Conservation (phyloP, 768 basidiomycete species). For the Psilocybe subaeruginosa region DNA sequence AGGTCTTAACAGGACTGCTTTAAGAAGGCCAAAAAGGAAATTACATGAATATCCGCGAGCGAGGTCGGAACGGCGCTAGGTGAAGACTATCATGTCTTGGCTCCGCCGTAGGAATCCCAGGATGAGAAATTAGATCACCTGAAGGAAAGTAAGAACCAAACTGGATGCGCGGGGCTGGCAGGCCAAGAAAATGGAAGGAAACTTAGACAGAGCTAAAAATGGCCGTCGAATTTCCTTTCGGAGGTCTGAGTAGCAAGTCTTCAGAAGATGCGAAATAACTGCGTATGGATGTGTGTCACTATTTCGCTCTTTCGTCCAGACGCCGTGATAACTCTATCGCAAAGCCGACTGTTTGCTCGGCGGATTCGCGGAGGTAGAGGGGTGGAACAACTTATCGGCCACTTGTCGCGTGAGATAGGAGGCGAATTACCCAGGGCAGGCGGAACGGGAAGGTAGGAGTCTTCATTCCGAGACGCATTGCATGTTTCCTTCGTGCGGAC, state of each 20-base stretch:
- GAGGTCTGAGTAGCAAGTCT: background rate
- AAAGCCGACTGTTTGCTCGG: background rate
- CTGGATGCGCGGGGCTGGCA: background rate
- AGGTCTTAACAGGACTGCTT: background rate
- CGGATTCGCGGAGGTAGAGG: conserved; percentile 7
- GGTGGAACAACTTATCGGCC: background rate
- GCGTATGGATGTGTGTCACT: conserved; percentile 4
- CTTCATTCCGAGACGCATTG: background rate
- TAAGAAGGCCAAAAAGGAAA: background rate
- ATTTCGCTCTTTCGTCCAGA: background rate
- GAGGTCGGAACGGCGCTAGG: background rate
- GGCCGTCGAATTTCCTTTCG: background rate
- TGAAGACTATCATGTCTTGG: conserved; percentile 3
- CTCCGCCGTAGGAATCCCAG: background rate
- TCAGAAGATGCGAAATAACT: background rate
- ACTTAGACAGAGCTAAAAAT: background rate
- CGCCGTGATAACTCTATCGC: background rate
- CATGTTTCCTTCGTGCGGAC: background rate
- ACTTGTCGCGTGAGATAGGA: background rate
- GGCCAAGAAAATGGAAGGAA: conserved; percentile 3
- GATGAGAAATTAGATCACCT: background rate
- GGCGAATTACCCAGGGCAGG: background rate
- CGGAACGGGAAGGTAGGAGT: background rate
- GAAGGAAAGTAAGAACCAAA: background rate
- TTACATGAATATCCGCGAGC: background rate